phyloP scores from a whole-genome alignment of 305 asterid genomes.

The Fraxinus sp. region DNA sequence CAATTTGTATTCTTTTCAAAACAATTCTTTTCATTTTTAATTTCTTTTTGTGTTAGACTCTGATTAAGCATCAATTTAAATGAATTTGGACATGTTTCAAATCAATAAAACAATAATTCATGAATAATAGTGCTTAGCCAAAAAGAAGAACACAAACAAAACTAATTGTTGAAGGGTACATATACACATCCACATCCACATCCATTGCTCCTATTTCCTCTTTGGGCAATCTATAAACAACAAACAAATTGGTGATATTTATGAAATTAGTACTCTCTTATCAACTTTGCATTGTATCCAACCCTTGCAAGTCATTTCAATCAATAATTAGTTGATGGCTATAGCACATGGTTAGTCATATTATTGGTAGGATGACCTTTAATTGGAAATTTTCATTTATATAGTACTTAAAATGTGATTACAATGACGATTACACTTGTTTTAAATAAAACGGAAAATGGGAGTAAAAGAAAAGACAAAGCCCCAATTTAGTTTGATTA shows the following conservation, averaged over 20 bases:
- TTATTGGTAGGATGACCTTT: conserved; percentile 8
- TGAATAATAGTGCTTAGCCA: not conserved
- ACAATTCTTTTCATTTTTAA: not conserved
- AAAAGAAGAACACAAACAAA: not conserved
- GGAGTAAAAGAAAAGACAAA: not conserved
- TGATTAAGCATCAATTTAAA: not conserved
- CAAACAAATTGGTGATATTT: conserved; percentile 34
- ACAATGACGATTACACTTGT: not conserved
- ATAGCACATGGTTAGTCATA: conserved; percentile 31
- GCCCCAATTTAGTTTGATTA: not conserved
- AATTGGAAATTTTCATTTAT: not conserved
- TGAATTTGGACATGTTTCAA: not conserved
- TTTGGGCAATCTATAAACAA: conserved; percentile 26
- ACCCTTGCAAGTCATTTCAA: conserved; percentile 39
- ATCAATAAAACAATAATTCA: not conserved
- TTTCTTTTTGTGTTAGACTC: not conserved
- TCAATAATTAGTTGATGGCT: conserved; percentile 13
- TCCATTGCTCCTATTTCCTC: conserved; percentile 17
- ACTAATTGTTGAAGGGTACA: conserved; percentile 6
- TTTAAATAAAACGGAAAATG: no score
- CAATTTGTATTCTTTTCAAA: not conserved
- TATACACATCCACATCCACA: conserved; percentile 11
- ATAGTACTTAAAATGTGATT: not conserved
- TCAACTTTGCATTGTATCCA: conserved; percentile 34
- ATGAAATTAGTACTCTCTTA: conserved; percentile 33